phyloP scores from a whole-genome alignment of 345 rosid species.

The Ricinus communis region DNA sequence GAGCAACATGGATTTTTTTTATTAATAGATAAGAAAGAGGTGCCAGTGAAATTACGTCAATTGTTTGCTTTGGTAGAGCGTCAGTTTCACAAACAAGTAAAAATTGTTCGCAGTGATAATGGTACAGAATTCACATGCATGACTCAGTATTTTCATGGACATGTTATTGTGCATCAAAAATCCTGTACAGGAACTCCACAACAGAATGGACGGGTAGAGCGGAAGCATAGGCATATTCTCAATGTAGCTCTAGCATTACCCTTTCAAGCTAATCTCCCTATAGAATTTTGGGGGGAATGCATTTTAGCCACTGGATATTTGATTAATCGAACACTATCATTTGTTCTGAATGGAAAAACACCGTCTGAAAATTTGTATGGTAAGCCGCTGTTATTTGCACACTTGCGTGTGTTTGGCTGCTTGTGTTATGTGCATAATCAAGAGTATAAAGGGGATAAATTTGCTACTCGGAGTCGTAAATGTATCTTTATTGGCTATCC shows the following conservation, averaged over 20 bases:
- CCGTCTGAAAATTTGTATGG: no score
- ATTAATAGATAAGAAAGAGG: neutral
- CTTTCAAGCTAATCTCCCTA: neutral
- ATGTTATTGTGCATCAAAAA: neutral
- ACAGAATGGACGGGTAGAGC: no score
- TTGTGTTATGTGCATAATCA: neutral
- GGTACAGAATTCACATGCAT: neutral
- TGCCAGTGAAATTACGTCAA: neutral
- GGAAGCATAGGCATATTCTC: no score
- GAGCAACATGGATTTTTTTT: constrained; percentile 11
- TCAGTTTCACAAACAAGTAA: neutral
- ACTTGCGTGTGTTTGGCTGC: neutral
- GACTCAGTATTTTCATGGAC: neutral
- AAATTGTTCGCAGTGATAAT: neutral
- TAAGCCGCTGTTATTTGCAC: no score
- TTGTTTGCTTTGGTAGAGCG: neutral
- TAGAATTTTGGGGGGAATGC: neutral
- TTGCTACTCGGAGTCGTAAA: no score
- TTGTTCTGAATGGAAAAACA: no score
- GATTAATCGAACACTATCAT: no score
- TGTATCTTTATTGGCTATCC: neutral
- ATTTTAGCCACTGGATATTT: neutral
- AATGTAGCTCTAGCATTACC: no score
- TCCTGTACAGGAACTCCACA: no score
- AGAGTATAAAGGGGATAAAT: no score